Conservation (phyloP, 169 alveolate genomes). For the Plasmodium blacklocki region DNA sequence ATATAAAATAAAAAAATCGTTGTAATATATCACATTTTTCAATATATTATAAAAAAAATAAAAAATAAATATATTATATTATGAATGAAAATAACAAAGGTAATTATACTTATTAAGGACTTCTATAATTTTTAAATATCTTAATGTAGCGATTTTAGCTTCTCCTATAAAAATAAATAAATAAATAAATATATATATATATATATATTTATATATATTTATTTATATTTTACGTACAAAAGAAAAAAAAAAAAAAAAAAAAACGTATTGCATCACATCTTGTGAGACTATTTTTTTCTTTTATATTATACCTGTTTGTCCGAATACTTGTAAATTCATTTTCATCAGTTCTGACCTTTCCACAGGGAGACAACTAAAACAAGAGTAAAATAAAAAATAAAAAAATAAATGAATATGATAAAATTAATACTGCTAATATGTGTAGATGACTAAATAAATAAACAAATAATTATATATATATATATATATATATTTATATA, state of each 20-base stretch:
- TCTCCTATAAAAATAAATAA: conserved; percentile 43
- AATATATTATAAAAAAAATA: neutral
- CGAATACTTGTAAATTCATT: conserved; percentile 75
- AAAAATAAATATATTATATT: neutral
- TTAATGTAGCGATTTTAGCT: conserved; percentile 73
- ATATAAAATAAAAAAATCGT: neutral
- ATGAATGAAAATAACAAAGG: conserved; percentile 1
- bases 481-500: neutral
- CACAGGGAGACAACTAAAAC: conserved; percentile 48
- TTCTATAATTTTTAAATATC: conserved; percentile 75
- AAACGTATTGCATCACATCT: neutral
- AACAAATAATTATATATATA: neutral
- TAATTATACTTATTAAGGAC: conserved; percentile 58
- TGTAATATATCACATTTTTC: neutral
- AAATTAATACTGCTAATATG: neutral
- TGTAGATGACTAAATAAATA: conserved; percentile 3
- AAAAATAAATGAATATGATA: neutral
- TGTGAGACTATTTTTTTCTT: conserved; percentile 1
- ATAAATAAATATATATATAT: neutral
- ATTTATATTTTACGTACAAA: neutral
- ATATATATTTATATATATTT: neutral
- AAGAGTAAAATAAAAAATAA: no score
- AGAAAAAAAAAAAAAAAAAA: neutral
- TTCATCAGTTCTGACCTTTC: conserved; percentile 55
- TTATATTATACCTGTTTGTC: conserved; percentile 67